phyloP scores from a whole-genome alignment of 2,329 filamentous ascomycete species.

The Plectosphaerella cucumerina region DNA sequence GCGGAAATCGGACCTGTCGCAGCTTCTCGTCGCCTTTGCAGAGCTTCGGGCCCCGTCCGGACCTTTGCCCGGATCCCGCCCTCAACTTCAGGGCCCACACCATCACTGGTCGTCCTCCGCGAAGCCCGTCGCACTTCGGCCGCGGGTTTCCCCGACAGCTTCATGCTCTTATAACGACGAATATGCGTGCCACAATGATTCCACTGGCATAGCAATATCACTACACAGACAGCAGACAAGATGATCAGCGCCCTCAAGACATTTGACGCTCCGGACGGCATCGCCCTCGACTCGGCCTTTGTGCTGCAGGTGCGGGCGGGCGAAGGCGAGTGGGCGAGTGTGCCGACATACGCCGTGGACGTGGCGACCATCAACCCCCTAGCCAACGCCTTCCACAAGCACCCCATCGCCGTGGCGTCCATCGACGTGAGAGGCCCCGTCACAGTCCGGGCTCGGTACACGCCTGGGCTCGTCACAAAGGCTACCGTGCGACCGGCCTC shows the following conservation, averaged over 20 bases:
- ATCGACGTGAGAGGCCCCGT: background rate
- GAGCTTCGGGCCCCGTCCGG: too few species aligned
- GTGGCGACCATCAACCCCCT: background rate
- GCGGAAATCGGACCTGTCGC: too few species aligned
- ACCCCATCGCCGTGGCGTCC: background rate
- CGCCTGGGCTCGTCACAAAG: background rate
- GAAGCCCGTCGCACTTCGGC: too few species aligned
- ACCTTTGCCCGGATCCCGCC: too few species aligned
- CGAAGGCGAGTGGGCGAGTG: background rate
- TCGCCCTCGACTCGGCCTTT: background rate
- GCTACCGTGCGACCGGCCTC: constrained; percentile 1
- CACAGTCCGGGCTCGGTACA: background rate
- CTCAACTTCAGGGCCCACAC: too few species aligned
- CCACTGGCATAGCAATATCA: too few species aligned
- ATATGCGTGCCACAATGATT: too few species aligned
- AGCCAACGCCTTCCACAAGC: background rate
- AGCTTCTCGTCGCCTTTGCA: too few species aligned
- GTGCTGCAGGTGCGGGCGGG: background rate
- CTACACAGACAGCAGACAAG: too few species aligned
- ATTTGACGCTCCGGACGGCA: background rate
- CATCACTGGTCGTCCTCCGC: too few species aligned
- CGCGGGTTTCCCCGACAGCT: too few species aligned
- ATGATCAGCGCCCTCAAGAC: background rate
- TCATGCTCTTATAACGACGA: too few species aligned
- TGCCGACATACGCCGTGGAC: background rate